Conservation (phyloP, 495 filamentous ascomycete genomes). For the Penicillium steckii region DNA sequence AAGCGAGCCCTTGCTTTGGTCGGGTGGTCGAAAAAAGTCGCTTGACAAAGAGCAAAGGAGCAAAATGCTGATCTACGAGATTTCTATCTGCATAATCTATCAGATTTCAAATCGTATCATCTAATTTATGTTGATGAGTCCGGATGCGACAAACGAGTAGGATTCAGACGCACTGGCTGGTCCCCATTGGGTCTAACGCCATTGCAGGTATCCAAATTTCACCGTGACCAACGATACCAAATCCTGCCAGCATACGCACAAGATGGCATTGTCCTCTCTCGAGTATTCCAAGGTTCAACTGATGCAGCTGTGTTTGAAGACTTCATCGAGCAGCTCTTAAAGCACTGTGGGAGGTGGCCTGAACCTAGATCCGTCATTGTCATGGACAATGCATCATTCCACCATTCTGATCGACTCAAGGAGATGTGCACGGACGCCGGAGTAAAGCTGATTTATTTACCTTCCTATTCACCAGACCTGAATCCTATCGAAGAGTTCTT, state of each 20-base stretch:
- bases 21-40: not conserved
- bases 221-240: constrained; percentile 31
- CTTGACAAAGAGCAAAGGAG: not conserved
- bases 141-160: not conserved
- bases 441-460: not conserved
- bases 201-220: constrained; percentile 25
- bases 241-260: constrained; percentile 25
- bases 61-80: not conserved
- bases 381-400: too few relatives aligned
- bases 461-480: not conserved
- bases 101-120: not conserved
- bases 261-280: constrained; percentile 25
- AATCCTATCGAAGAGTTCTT: constrained; percentile 25
- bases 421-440: too few relatives aligned
- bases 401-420: too few relatives aligned
- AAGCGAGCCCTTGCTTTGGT: not conserved
- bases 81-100: not conserved
- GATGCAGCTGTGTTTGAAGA: constrained; percentile 37
- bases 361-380: constrained; percentile 38
- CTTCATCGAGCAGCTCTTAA: constrained; percentile 39
- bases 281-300: constrained; percentile 35
- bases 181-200: not conserved
- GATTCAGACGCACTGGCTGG: not conserved
- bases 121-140: not conserved
- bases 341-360: constrained; percentile 33